Percentiles rank a stretch among this genome's conserved stretches.
Evolutionary conservation across 495 filamentous ascomycete species (phyloP).

Genomic region (Jackrogersella minutella): DNA sequence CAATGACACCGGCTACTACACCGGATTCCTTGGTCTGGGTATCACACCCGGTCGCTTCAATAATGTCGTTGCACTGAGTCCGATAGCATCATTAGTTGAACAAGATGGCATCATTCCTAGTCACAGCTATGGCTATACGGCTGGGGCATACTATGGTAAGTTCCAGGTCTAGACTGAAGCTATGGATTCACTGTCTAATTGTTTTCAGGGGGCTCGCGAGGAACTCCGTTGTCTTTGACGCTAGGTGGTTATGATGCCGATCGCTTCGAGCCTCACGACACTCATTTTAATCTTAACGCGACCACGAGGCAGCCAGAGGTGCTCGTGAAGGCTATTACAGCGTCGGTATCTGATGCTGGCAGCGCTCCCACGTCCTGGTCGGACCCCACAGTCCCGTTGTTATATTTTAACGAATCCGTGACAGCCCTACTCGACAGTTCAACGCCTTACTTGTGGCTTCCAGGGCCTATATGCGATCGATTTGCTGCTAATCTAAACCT

Average conservation of each 20-base stretch:
- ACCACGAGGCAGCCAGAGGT: slow-evolving; percentile 57
- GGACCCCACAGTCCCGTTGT: slow-evolving; percentile 48
- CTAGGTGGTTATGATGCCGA: slow-evolving; percentile 71
- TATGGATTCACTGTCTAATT: slow-evolving; percentile 34
- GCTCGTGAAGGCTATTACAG: slow-evolving; percentile 62
- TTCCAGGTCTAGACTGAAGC: background rate
- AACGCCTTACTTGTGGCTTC: slow-evolving; percentile 74
- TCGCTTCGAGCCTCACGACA: slow-evolving; percentile 63
- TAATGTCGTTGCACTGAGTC: slow-evolving; percentile 45
- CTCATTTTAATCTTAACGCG: slow-evolving; percentile 61
- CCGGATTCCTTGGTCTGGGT: slow-evolving; percentile 67
- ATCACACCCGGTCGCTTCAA: slow-evolving; percentile 55
- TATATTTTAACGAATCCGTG: slow-evolving; percentile 55
- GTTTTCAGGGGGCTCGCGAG: slow-evolving; percentile 45
- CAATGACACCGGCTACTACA: slow-evolving; percentile 63
- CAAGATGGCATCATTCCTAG: slow-evolving; percentile 63
- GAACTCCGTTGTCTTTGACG: slow-evolving; percentile 64
- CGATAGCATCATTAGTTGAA: slow-evolving; percentile 56
- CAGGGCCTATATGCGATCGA: slow-evolving; percentile 63
- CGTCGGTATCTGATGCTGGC: slow-evolving; percentile 52
- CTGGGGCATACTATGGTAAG: slow-evolving; percentile 69
- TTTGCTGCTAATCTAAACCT: slow-evolving; percentile 69
- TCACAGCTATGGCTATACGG: slow-evolving; percentile 72
- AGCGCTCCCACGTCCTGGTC: slow-evolving; percentile 54
- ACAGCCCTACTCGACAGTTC: slow-evolving; percentile 70